phyloP scores from a whole-genome alignment of 2,329 filamentous ascomycete genomes.

The Fusarium phyllophilum region DNA sequence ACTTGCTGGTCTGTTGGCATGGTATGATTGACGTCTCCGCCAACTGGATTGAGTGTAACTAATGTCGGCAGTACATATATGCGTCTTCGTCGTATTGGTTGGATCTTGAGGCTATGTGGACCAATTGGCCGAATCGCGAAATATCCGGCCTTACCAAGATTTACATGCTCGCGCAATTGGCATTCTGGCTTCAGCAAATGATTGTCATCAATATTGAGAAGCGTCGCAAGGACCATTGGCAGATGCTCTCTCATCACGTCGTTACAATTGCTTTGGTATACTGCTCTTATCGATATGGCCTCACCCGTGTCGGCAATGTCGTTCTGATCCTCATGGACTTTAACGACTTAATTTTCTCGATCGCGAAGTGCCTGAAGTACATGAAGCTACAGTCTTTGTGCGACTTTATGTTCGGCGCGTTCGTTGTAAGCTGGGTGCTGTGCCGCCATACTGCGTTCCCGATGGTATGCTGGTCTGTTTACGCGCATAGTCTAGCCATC shows the following conservation, averaged over 20 bases:
- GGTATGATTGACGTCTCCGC: conserved; percentile 63
- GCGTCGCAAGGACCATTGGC: conserved; percentile 90
- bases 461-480: conserved; percentile 79
- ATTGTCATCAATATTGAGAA: conserved; percentile 95
- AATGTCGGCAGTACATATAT: conserved; percentile 75
- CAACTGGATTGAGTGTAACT: rapidly evolving
- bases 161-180: conserved; percentile 90
- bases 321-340: conserved; percentile 94
- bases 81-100: conserved; percentile 80
- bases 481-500: conserved; percentile 17
- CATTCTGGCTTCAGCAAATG: conserved; percentile 94
- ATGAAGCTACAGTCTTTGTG: conserved; percentile 78
- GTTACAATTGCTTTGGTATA: conserved; percentile 85
- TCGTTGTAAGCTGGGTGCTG: conserved; percentile 85
- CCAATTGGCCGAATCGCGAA: conserved; percentile 82
- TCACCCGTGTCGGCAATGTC: conserved; percentile 86
- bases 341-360: conserved; percentile 74
- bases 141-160: conserved; percentile 79
- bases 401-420: conserved; percentile 86
- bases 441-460: conserved; percentile 84
- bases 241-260: conserved; percentile 96
- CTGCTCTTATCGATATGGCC: conserved; percentile 85
- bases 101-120: conserved; percentile 82
- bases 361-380: conserved; percentile 93
- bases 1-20: conserved; percentile 85